Evolutionary conservation across 1,284 basidiomycete species (phyloP).

Genomic region (Pisolithus thermaeus): DNA sequence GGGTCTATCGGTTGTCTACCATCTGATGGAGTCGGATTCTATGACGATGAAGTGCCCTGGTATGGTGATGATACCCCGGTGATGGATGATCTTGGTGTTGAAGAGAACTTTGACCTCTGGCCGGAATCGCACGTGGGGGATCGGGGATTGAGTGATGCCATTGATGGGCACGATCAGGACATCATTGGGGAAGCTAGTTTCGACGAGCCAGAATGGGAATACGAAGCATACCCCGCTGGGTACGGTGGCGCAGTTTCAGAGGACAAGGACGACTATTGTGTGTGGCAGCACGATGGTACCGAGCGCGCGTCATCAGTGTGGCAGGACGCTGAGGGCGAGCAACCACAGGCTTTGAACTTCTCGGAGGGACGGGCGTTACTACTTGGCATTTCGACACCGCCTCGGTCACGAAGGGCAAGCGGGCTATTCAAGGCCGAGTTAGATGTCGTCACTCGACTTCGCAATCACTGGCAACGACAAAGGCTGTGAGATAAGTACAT

Average conservation of each 20-base stretch:
- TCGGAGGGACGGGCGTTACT: conserved; percentile 43
- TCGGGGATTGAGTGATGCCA: background rate
- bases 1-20: background rate
- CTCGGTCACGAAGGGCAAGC: conserved; percentile 3
- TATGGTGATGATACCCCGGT: too few relatives aligned
- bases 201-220: too few relatives aligned
- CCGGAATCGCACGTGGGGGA: background rate
- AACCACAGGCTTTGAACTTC: conserved; percentile 20
- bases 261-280: too few relatives aligned
- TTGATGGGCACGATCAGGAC: background rate
- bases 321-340: background rate
- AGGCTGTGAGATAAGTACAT: conserved; percentile 24
- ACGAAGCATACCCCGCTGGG: too few relatives aligned
- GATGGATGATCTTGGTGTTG: background rate
- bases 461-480: conserved; percentile 59
- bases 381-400: conserved; percentile 18
- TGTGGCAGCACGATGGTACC: background rate
- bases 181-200: too few relatives aligned
- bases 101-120: background rate
- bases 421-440: conserved; percentile 40
- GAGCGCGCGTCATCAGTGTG: background rate
- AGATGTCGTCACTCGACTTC: conserved; percentile 51
- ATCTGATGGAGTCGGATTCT: background rate
- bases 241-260: too few relatives aligned
- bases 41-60: background rate